Evolutionary conservation across 192 early-diverging fungal species (phyloP), one percentile per base, ranked within the genome.

Genomic region (Backusella parvicylindrica): DNA sequence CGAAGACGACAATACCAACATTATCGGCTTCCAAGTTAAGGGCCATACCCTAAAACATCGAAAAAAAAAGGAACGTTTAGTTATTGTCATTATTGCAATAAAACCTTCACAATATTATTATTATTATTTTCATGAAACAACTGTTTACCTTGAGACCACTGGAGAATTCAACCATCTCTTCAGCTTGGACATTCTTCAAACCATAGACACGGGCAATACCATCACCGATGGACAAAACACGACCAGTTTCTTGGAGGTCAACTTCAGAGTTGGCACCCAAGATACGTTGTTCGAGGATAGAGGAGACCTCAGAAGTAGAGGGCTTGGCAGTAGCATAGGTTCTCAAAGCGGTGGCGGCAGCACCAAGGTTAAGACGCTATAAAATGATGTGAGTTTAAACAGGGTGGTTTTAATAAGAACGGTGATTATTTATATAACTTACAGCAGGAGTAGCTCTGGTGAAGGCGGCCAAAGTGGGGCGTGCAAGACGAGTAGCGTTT

Each of bases 101-200:
- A n/a, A n/a, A n/a, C n/a, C n/a, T n/a, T n/a, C n/a, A n/a, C n/a
- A n/a, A n/a, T n/a, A n/a, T 33, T 21, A 15, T 26, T 21, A 2
- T 12, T 36, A 35, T 41, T 47, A 0, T 15, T 36, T n/a, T n/a
- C n/a, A n/a, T n/a, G n/a, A n/a, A n/a, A n/a, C n/a, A n/a, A n/a
- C n/a, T 47, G 43, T 47, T 32, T 86, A 92, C 95, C 93, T 95
- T 95, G 73, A 99, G 85, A 84, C 98, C 98, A 85, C 95, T 97
- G 79, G 96, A 98, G 91, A 99, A 99, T 82, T 99, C 98, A 85
- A 99, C 98, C 96, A 99, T 98, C 90, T 99, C 98, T 87, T 99
- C 97, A 81, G 97, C 95, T 90, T 99, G 95, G 76, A 90, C 88
- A 84, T 98, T 99, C 90, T 95, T 97, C 85, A 98, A 89, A 71